Percentiles rank a stretch among this genome's conserved stretches.
Conservation (phyloP, 2,329 filamentous ascomycete species). For the Drechmeria coniospora region DNA sequence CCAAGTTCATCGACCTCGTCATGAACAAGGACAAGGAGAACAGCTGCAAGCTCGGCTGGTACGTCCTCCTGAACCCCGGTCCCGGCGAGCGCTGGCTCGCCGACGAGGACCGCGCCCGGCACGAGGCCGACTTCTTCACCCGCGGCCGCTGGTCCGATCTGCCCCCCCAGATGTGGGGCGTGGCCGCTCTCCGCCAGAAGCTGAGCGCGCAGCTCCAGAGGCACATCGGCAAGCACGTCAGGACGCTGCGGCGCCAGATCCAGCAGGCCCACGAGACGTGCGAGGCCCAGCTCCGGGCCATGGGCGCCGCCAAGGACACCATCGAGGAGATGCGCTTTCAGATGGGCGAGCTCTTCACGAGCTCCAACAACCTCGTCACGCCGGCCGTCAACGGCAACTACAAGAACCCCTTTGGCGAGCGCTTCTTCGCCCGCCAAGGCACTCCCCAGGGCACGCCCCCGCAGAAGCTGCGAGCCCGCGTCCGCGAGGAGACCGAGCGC, state of each 20-base stretch:
- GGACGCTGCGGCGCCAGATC: constrained; percentile 32
- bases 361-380: constrained; percentile 36
- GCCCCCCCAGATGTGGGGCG: constrained; percentile 31
- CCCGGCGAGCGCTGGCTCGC: constrained; percentile 29
- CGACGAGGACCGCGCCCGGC: constrained; percentile 23
- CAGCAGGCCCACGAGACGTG: constrained; percentile 33
- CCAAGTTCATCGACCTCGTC: constrained; percentile 38
- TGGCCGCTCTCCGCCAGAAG: constrained; percentile 29
- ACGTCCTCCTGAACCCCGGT: constrained; percentile 33
- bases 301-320: constrained; percentile 34
- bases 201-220: constrained; percentile 33
- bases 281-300: constrained; percentile 31
- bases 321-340: constrained; percentile 37
- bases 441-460: constrained; percentile 33
- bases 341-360: constrained; percentile 36
- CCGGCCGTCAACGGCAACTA: constrained; percentile 38
- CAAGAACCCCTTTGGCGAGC: constrained; percentile 36
- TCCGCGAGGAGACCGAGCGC: constrained; percentile 34
- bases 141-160: constrained; percentile 32
- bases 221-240: constrained; percentile 36
- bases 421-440: constrained; percentile 33
- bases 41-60: constrained; percentile 36
- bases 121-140: constrained; percentile 33
- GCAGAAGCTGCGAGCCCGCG: constrained; percentile 34
- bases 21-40: constrained; percentile 34